Percentiles rank a stretch among this genome's conserved stretches.
These are phyloP conservation scores for Neurospora intermedia DNA, from an alignment of 495 filamentous ascomycete species.

Conservation along the genomic window DNA sequence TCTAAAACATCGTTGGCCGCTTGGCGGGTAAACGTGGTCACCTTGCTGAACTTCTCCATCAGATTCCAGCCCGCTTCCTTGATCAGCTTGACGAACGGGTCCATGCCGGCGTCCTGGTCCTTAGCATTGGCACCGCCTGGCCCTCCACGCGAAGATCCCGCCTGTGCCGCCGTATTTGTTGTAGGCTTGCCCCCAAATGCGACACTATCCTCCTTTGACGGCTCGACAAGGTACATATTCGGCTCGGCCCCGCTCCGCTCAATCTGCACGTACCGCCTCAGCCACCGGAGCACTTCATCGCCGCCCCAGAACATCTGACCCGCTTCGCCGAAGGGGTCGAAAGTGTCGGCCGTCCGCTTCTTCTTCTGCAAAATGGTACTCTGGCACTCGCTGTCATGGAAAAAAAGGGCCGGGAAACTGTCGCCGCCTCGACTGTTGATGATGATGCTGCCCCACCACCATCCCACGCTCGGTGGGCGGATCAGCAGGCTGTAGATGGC, in stretches of 20 bases:
- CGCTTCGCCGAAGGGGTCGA: constrained; percentile 80
- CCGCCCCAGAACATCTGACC: constrained; percentile 94
- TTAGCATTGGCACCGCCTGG: constrained; percentile 2
- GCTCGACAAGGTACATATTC: constrained; percentile 85
- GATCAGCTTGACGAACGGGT: constrained; percentile 85
- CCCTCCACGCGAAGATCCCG: constrained; percentile 1
- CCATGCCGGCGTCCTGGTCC: constrained; percentile 66
- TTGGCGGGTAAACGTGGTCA: constrained; percentile 86
- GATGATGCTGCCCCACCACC: constrained; percentile 95
- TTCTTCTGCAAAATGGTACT: constrained; percentile 91
- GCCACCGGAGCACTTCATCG: constrained; percentile 88
- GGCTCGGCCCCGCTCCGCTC: constrained; percentile 76
- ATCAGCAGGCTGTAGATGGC: constrained; percentile 86
- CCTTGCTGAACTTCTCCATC: constrained; percentile 87
- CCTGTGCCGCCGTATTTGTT: neutral
- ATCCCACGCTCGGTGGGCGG: constrained; percentile 84
- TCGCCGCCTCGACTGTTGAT: constrained; percentile 86
- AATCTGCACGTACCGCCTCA: constrained; percentile 70
- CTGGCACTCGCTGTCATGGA: constrained; percentile 94
- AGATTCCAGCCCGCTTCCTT: constrained; percentile 96
- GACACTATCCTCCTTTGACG: constrained; percentile 67
- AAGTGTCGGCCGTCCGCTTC: constrained; percentile 65
- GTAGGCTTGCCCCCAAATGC: constrained; percentile 61
- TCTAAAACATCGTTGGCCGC: constrained; percentile 88
- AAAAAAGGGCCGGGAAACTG: constrained; percentile 90